phyloP scores from a whole-genome alignment of 805 yeast species.

The Yarrowia sp. region DNA sequence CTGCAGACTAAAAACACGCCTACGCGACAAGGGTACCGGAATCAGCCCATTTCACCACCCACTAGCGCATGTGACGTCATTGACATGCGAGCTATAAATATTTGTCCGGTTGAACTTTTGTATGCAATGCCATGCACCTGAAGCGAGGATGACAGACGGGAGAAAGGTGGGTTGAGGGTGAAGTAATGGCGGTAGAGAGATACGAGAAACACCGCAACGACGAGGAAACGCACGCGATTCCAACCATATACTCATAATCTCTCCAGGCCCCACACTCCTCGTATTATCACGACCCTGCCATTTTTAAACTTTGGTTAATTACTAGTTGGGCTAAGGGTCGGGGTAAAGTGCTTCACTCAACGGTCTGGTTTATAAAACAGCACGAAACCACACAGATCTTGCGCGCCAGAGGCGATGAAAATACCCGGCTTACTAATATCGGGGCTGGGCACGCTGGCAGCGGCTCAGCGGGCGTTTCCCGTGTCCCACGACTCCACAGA shows the following conservation, averaged over 20 bases:
- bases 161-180: too few relatives aligned
- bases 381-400: background rate
- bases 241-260: too few relatives aligned
- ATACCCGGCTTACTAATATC: background rate
- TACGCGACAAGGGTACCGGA: too few relatives aligned
- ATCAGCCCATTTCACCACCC: background rate
- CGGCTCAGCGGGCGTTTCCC: conserved; percentile 9
- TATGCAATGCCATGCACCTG: conserved; percentile 7
- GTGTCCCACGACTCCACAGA: conserved; percentile 1
- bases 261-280: too few relatives aligned
- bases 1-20: too few relatives aligned
- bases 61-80: background rate
- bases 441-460: background rate
- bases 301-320: background rate
- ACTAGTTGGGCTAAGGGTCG: too few relatives aligned
- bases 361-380: too few relatives aligned
- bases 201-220: too few relatives aligned
- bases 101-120: background rate
- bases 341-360: too few relatives aligned
- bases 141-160: background rate
- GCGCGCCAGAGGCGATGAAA: background rate
- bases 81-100: background rate
- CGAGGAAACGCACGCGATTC: too few relatives aligned
- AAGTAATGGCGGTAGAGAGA: too few relatives aligned
- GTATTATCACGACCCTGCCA: background rate